These are phyloP conservation scores for Euphorbia schlechtendalii DNA, from an alignment of 441 rosid species.

Conservation along the genomic window DNA sequence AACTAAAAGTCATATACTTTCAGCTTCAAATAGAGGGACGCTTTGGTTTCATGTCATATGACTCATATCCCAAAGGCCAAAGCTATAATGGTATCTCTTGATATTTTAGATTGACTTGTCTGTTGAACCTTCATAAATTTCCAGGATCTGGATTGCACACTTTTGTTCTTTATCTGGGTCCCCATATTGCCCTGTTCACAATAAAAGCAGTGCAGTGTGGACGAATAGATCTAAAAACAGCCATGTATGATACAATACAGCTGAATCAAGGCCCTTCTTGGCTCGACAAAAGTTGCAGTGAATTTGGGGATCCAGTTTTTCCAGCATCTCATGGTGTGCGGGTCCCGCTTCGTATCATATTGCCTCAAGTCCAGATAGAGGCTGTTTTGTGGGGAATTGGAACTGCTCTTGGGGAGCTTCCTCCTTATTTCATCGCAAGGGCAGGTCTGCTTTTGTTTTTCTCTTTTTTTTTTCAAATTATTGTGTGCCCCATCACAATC, in stretches of 20 bases:
- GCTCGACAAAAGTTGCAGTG: constrained; percentile 75
- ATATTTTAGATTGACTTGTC: not conserved
- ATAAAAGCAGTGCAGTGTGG: constrained; percentile 96
- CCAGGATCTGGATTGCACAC: constrained; percentile 98
- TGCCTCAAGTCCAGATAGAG: constrained; percentile 80
- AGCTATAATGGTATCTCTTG: no score
- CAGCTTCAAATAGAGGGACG: not conserved
- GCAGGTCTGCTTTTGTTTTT: no score
- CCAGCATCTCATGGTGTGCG: constrained; percentile 46
- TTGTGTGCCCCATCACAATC: no score
- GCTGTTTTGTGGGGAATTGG: constrained; percentile 95
- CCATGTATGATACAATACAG: constrained; percentile 88
- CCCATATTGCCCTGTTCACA: constrained; percentile 88
- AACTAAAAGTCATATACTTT: no score
- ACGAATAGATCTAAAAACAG: constrained; percentile 82
- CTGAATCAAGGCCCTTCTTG: constrained; percentile 80
- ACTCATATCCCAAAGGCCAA: no score
- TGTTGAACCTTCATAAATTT: not conserved
- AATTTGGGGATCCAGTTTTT: constrained; percentile 81
- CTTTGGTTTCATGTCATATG: not conserved
- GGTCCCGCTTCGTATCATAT: constrained; percentile 75
- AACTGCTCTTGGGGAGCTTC: no score
- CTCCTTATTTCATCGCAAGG: no score
- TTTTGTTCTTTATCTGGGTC: constrained; percentile 96
- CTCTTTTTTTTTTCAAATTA: no score